phyloP scores from a whole-genome alignment of 768 basidiomycete genomes.

The Suillus clintonianus region DNA sequence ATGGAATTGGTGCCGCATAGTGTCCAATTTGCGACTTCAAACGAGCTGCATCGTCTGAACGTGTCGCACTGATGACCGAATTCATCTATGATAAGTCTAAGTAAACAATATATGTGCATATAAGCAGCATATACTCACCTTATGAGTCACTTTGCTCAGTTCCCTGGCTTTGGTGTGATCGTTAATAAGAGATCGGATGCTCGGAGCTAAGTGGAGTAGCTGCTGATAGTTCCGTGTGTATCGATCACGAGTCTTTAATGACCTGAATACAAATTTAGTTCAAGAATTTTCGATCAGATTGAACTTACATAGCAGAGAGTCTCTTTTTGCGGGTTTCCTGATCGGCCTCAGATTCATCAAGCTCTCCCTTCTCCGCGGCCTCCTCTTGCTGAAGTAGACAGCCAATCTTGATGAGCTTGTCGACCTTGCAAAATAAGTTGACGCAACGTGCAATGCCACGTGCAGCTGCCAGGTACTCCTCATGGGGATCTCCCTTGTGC shows the following conservation, averaged over 20 bases:
- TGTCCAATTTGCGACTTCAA: neutral
- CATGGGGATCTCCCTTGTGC: neutral
- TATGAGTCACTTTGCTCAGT: neutral
- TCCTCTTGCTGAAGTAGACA: neutral
- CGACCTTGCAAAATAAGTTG: neutral
- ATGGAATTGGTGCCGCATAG: constrained; percentile 3
- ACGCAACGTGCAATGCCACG: neutral
- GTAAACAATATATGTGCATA: neutral
- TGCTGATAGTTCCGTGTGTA: too few species aligned
- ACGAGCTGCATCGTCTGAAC: neutral
- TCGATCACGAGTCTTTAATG: too few species aligned
- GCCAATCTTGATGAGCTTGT: constrained; percentile 3
- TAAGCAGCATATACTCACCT: constrained; percentile 2
- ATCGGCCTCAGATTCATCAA: neutral
- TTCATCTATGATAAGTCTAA: constrained; percentile 1
- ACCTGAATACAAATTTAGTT: too few species aligned
- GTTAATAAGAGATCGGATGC: too few species aligned
- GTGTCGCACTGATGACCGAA: neutral
- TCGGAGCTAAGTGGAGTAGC: too few species aligned
- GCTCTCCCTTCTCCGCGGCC: neutral
- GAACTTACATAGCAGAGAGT: neutral
- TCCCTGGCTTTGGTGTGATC: too few species aligned
- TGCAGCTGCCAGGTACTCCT: constrained; percentile 1
- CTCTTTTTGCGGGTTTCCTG: neutral
- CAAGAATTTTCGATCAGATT: too few species aligned